Percentiles rank a stretch among this genome's conserved stretches.
Conservation (phyloP, 129 eudicot species). For the Smallanthus sonchifolius region DNA sequence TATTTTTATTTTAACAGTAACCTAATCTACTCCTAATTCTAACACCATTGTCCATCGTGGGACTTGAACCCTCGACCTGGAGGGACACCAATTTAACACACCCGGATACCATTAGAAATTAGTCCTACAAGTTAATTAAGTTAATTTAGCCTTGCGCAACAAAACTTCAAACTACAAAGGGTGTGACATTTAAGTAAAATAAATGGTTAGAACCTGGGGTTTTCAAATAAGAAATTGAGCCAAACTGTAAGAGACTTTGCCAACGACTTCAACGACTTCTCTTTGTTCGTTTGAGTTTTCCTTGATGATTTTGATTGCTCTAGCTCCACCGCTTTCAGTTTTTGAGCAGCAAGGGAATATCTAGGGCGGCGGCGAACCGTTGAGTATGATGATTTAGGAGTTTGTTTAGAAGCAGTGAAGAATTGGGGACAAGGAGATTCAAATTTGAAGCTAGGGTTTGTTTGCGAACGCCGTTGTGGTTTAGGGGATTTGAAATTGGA, state of each 20-base stretch:
- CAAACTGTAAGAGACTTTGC: constrained; percentile 81
- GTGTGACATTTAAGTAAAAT: not conserved
- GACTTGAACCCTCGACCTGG: too few relatives aligned
- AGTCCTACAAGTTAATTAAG: not conserved
- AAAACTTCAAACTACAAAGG: not conserved
- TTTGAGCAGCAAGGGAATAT: constrained; percentile 37
- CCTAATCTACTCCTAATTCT: not conserved
- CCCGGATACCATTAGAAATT: not conserved
- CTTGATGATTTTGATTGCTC: constrained; percentile 79
- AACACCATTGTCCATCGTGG: too few relatives aligned
- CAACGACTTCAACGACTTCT: constrained; percentile 58
- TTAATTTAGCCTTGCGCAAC: not conserved
- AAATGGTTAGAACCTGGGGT: constrained; percentile 39
- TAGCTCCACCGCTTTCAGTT: constrained; percentile 57
- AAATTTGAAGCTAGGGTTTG: constrained; percentile 17
- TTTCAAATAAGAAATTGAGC: constrained; percentile 85
- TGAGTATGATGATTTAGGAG: constrained; percentile 48
- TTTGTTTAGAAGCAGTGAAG: constrained; percentile 62
- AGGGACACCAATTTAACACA: too few relatives aligned
- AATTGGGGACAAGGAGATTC: constrained; percentile 38
- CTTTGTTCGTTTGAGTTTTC: constrained; percentile 52
- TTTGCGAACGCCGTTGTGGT: constrained; percentile 39
- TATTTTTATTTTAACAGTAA: not conserved
- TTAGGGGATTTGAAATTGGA: constrained; percentile 90
- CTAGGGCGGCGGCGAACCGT: constrained; percentile 28